phyloP scores from a whole-genome alignment of 345 rosid species.

The Psidium friedrichsthalianum region DNA sequence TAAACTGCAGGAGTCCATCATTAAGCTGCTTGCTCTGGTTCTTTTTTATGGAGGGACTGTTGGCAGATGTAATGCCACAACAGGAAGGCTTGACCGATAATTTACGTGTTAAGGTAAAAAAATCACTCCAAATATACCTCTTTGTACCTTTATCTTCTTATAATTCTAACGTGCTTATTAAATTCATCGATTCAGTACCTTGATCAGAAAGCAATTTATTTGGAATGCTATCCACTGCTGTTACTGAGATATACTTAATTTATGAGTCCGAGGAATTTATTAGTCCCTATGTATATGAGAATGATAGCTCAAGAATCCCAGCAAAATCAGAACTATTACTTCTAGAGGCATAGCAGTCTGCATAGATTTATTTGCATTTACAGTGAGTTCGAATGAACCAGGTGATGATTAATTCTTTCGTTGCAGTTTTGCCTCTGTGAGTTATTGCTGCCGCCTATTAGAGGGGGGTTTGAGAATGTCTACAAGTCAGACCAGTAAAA shows the following conservation, averaged over 20 bases:
- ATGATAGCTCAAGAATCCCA: not conserved
- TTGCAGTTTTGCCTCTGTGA: not conserved
- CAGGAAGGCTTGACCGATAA: not conserved
- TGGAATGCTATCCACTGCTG: not conserved
- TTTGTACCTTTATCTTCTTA: not conserved
- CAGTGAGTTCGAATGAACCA: not conserved
- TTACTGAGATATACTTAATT: not conserved
- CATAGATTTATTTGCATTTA: not conserved
- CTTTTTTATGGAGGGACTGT: not conserved
- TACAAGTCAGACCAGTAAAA: constrained; percentile 11
- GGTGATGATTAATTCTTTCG: not conserved
- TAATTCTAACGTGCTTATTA: not conserved
- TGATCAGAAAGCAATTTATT: not conserved
- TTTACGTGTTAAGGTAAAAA: not conserved
- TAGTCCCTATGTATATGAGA: not conserved
- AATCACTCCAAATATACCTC: not conserved
- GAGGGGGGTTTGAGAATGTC: not conserved
- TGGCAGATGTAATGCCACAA: not conserved
- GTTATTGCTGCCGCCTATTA: not conserved
- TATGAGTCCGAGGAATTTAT: not conserved
- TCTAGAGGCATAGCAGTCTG: not conserved
- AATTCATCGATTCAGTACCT: not conserved
- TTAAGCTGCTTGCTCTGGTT: not conserved
- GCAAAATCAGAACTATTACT: not conserved
- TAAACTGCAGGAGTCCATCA: not conserved